phyloP scores from a whole-genome alignment of 257 asterid species.

The Ophiorrhiza pumila region DNA sequence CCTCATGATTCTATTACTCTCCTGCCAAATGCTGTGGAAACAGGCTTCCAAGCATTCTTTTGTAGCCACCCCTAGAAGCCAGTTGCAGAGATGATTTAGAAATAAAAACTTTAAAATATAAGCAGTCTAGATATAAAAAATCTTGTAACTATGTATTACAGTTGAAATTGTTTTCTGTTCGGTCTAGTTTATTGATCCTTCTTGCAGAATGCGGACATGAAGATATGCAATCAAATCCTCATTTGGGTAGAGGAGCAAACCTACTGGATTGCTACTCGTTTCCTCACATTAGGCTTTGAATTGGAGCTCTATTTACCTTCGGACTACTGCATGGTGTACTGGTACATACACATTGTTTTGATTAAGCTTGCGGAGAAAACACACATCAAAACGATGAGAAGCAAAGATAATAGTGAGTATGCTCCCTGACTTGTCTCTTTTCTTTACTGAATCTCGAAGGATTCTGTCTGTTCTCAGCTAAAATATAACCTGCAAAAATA shows the following conservation, averaged over 20 bases:
- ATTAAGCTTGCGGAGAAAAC: slow-evolving; percentile 96
- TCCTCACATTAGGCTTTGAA: slow-evolving; percentile 86
- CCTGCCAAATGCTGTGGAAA: not conserved
- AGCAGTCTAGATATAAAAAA: not conserved
- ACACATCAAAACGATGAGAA: slow-evolving; percentile 60
- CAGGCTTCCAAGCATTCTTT: not conserved
- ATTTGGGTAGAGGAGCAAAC: slow-evolving; percentile 97
- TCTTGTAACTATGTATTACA: not conserved
- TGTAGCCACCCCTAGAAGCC: not conserved
- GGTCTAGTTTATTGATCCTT: not conserved
- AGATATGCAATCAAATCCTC: slow-evolving; percentile 74
- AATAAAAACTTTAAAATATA: not conserved
- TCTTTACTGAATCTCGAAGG: not conserved
- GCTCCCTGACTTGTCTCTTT: slow-evolving; percentile 8
- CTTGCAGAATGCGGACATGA: slow-evolving; percentile 53
- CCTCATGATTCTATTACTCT: not conserved
- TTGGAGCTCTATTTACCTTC: slow-evolving; percentile 79
- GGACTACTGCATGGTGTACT: slow-evolving; percentile 99
- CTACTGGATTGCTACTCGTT: slow-evolving; percentile 92
- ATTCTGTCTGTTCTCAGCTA: not conserved
- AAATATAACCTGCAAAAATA: not conserved
- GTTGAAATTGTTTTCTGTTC: not conserved
- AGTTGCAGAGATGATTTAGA: not conserved
- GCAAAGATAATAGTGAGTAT: slow-evolving; percentile 68
- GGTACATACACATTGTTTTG: slow-evolving; percentile 84